Evolutionary conservation across 768 basidiomycete species (phyloP).

Genomic region (Termitomyces sp.): DNA sequence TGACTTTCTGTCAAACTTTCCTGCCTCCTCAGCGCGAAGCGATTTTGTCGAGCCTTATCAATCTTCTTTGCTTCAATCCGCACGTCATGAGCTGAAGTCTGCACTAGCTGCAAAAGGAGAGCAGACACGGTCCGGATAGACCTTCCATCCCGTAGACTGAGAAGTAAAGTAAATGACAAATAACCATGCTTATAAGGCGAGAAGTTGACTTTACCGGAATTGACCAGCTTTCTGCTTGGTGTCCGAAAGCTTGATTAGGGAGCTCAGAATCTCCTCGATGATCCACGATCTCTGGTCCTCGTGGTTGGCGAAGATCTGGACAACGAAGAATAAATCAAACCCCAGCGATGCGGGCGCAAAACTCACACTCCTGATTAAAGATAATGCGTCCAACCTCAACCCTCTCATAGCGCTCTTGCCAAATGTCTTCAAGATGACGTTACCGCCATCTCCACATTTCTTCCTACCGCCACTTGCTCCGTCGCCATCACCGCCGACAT

Average conservation of each 20-base stretch:
- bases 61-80: slow-evolving; percentile 59
- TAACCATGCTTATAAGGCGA: neutral
- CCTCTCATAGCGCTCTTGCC: slow-evolving; percentile 79
- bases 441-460: slow-evolving; percentile 54
- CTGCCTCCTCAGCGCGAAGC: slow-evolving; percentile 54
- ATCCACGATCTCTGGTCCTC: slow-evolving; percentile 93
- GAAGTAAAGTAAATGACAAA: slow-evolving; percentile 1
- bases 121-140: slow-evolving; percentile 94
- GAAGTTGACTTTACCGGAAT: slow-evolving; percentile 52
- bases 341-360: neutral
- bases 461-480: slow-evolving; percentile 22
- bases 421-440: slow-evolving; percentile 57
- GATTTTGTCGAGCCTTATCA: slow-evolving; percentile 56
- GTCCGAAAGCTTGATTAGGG: slow-evolving; percentile 85
- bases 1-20: slow-evolving; percentile 52
- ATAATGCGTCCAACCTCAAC: slow-evolving; percentile 74
- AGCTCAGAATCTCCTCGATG: slow-evolving; percentile 92
- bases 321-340: neutral
- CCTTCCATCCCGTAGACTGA: slow-evolving; percentile 83
- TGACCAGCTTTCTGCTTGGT: slow-evolving; percentile 87
- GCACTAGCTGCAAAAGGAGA: slow-evolving; percentile 90
- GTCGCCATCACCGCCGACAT: slow-evolving; percentile 47
- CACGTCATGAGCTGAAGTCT: slow-evolving; percentile 90
- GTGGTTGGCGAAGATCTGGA: slow-evolving; percentile 85
- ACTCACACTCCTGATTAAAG: slow-evolving; percentile 80